Evolutionary conservation across 225 moss, liverwort and hornwort genomes (phyloP), one percentile per base, ranked within the genome.

Genomic region (Marchantia polymorpha): DNA sequence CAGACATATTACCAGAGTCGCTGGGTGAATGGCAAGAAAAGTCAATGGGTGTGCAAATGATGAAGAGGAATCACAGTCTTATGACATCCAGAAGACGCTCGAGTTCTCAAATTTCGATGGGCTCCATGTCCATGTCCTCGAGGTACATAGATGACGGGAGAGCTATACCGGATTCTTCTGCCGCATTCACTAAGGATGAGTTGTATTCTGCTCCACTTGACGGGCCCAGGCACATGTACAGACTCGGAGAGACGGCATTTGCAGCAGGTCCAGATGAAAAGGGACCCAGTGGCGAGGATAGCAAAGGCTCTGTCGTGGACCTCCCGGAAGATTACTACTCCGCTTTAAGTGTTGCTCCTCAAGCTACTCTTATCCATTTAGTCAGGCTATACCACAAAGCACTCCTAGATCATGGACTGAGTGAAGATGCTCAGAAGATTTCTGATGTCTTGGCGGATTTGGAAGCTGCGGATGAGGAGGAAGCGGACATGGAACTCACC

Each of bases 331-430:
- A 91, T 8, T 90, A 90, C 17, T 85, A 89, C 69, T 79, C 84
- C 13, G 81, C 79, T 73, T 87, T 99, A 84, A 86, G 86, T 58
- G 83, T 78, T 69, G 93, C 93, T 51, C 97, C 97, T 69, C 90
- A 89, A 65, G 88, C 91, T 51, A 88, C 93, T 46, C 87, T 99
- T 70, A 89, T 95, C 73, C 99, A 90, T 84, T 67, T 99, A 82
- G 93, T 95, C 66, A 86, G 91, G 84, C 85, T 95, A 25, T 99
- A 99, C 80, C 99, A 95, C 81, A 91, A 92, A 77, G 83, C 89
- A 16, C 83, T 99, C 17, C 15, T 90, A 65, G 89, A 90, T 75
- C 81, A 95, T 81, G 95, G 95, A 70, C 84, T 93, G 74, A 75
- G 85, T 79, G 90, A 90, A 58, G 99, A 99, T 29, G 99, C 99